Evolutionary conservation across 2,329 filamentous ascomycete species (phyloP).

Genomic region (Cercospora nicotianae): DNA sequence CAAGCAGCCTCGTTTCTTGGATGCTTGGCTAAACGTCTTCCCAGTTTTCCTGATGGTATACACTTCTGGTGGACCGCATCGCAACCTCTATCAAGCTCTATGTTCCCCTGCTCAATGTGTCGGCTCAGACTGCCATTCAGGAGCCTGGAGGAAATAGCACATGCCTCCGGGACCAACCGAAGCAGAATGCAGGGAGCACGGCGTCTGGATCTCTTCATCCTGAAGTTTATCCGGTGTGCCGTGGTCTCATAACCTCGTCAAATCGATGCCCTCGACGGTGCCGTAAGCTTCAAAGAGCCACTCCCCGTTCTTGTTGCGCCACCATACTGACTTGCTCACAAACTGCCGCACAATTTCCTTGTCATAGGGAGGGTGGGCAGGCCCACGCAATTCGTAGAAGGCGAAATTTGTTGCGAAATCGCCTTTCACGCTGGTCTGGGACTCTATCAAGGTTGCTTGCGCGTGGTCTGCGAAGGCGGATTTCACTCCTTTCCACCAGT

Average conservation of each 20-base stretch:
- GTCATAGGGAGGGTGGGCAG: background rate
- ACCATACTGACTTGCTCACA: background rate
- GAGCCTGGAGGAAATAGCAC: background rate
- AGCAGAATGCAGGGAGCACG: background rate
- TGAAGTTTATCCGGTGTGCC: background rate
- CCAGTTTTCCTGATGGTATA: background rate
- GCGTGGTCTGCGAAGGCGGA: background rate
- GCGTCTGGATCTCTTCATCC: background rate
- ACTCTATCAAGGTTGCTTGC: background rate
- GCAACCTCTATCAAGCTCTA: background rate
- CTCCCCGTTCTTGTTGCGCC: background rate
- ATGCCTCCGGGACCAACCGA: background rate
- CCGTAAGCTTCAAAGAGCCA: background rate
- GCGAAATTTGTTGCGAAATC: background rate
- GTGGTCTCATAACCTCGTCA: background rate
- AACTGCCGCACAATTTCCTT: background rate
- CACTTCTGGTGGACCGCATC: background rate
- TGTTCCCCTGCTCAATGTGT: background rate
- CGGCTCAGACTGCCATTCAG: background rate
- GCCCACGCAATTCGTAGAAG: background rate
- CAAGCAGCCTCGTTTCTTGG: constrained; percentile 6
- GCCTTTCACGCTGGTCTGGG: background rate
- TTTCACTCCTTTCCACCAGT: background rate
- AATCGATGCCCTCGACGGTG: background rate
- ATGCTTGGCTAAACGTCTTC: background rate